Evolutionary conservation across 2,329 filamentous ascomycete genomes (phyloP).

Genomic region (Diaporthe australafricana): DNA sequence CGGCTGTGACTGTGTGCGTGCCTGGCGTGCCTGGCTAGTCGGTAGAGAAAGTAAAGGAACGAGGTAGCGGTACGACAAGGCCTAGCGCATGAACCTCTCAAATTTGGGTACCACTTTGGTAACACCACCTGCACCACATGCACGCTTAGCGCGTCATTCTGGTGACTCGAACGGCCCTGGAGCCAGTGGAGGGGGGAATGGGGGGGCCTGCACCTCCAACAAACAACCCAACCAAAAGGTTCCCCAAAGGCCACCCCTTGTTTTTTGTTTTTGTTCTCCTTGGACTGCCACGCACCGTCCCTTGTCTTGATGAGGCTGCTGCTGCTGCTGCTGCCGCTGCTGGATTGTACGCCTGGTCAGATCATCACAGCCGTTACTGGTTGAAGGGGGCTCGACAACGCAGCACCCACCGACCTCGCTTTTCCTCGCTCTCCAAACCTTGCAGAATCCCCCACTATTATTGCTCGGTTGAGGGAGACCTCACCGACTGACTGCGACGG

Average conservation of each 20-base stretch:
- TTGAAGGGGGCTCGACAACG: slow-evolving; percentile 19
- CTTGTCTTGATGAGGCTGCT: slow-evolving; percentile 26
- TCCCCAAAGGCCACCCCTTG: slow-evolving; percentile 7
- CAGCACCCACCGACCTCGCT: slow-evolving; percentile 29
- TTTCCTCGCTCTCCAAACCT: slow-evolving; percentile 24
- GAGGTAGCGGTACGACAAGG: not conserved
- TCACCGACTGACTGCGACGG: slow-evolving; percentile 31
- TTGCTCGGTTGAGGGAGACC: slow-evolving; percentile 10
- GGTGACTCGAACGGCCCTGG: slow-evolving; percentile 19
- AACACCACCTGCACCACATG: not conserved
- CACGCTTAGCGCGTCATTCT: slow-evolving; percentile 7
- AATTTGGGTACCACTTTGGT: slow-evolving; percentile 5
- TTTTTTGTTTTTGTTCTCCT: not conserved
- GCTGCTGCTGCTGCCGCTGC: not conserved
- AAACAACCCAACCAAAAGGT: slow-evolving; percentile 13
- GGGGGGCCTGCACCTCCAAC: slow-evolving; percentile 16
- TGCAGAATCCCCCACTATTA: slow-evolving; percentile 27
- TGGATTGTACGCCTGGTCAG: slow-evolving; percentile 18
- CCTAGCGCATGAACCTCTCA: slow-evolving; percentile 1
- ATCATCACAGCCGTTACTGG: slow-evolving; percentile 13
- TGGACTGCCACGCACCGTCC: slow-evolving; percentile 25
- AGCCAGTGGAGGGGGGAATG: not conserved
- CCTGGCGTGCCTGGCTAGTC: slow-evolving; percentile 25
- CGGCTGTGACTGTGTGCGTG: not conserved
- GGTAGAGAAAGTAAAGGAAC: not conserved